phyloP scores from a whole-genome alignment of 2,329 filamentous ascomycete genomes.

The Fusarium xyrophilum region DNA sequence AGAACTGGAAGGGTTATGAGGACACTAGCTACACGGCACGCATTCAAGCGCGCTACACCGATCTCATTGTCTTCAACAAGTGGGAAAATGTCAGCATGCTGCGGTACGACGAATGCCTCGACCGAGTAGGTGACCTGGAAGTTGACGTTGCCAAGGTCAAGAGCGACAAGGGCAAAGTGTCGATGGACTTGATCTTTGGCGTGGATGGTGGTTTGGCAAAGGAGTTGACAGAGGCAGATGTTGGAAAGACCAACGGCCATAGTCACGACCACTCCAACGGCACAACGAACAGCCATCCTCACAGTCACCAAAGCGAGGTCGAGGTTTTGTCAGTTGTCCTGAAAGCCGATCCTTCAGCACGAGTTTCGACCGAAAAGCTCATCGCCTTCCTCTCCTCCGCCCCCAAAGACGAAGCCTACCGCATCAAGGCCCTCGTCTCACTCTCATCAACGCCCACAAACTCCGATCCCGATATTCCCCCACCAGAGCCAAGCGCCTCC shows the following conservation, averaged over 20 bases:
- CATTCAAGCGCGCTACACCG: conserved; percentile 87
- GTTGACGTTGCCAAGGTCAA: conserved; percentile 84
- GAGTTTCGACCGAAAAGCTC: conserved; percentile 67
- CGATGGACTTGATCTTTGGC: conserved; percentile 81
- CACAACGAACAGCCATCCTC: conserved; percentile 52
- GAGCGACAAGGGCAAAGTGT: conserved; percentile 80
- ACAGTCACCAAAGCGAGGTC: conserved; percentile 80
- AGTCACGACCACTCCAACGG: conserved; percentile 44
- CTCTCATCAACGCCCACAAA: conserved; percentile 55
- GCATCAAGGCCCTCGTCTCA: conserved; percentile 79
- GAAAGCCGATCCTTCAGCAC: conserved; percentile 49
- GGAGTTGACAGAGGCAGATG: conserved; percentile 54
- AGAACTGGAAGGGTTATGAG: conserved; percentile 94
- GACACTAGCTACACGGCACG: conserved; percentile 89
- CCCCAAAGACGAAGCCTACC: conserved; percentile 92
- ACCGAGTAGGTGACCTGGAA: conserved; percentile 81
- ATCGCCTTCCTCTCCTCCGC: conserved; percentile 72
- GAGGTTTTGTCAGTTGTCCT: conserved; percentile 88
- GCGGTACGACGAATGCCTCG: conserved; percentile 77
- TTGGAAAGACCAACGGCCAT: conserved; percentile 46
- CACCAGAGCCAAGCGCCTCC: conserved; percentile 43
- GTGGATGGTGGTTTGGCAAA: conserved; percentile 81
- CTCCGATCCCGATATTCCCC: conserved; percentile 58
- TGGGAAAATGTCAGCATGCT: conserved; percentile 81
- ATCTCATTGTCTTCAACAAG: conserved; percentile 91